Evolutionary conservation across 768 basidiomycete genomes (phyloP), one percentile per base, ranked within the genome.

Genomic region (Coprinellus micaceus): DNA sequence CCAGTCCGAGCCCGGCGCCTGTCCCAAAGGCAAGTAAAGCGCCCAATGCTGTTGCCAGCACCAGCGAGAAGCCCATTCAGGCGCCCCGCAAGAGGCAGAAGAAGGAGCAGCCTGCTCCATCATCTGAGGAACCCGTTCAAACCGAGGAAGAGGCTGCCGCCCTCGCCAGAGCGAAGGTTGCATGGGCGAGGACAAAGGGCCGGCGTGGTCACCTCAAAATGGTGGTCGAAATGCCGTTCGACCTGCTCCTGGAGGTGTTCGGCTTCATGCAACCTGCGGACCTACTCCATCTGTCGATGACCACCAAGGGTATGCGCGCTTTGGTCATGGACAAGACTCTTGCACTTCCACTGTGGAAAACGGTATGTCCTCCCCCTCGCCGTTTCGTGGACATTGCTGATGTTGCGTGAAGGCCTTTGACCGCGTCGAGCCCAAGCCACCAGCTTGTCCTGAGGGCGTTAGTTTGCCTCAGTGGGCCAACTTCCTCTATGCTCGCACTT

Each of bases 171-270:
- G 22, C 43, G 43, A 44, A 3, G 22, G 22, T n/a, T 44, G 19
- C 43, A 10, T n/a, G n/a, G 22, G 3, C 43, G 13, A 44, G 19
- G 43, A 52, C 64, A 19, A 65, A 58, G 45, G 63, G 64, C n/a
- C 59, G 53, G 44, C 57, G 64, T 50, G 68, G 68, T 15, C 58
- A 67, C 26, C 59, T 69, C 41, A 54, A 59, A 39, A 41, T 61
- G 19, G 64, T 73, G 47, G 69, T 65, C 9, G 71, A 74, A 54
- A 65, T 74, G 46, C 72, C 71, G 13, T 37, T 73, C 26, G 72
- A 74, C 40, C 58, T 72, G 2, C 62, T 72, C 17, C 60, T 66
- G 11, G 68, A 80, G 69, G 74, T 77, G 22, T 71, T 76, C 55
- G 61, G 65, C 10, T 64, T 72, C 33, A 64, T 79, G 11, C 58